A percentile compares a stretch with the other conserved stretches of the same genome.
These are phyloP conservation scores for Sporothrix globosa DNA, from an alignment of 2,329 filamentous ascomycete species.

Conservation along the genomic window DNA sequence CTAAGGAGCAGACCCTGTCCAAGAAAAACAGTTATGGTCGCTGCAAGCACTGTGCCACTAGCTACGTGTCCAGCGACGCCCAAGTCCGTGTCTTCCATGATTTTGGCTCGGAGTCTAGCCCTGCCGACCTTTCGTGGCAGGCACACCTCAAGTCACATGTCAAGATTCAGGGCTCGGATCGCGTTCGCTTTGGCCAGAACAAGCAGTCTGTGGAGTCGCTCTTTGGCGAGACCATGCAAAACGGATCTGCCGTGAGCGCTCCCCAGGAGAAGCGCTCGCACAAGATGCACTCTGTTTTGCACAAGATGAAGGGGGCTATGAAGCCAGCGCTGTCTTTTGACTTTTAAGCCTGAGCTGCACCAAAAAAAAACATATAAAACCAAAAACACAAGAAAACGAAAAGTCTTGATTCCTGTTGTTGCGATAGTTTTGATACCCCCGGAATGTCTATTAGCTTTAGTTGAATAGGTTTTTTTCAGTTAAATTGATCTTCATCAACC, in stretches of 20 bases:
- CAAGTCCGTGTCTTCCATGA: slow-evolving; percentile 13
- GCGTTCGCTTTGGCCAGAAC: slow-evolving; percentile 3
- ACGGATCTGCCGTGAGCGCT: background rate
- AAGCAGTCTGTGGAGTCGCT: slow-evolving; percentile 14
- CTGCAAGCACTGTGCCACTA: slow-evolving; percentile 19
- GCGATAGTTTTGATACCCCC: background rate
- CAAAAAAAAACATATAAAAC: slow-evolving; percentile 14
- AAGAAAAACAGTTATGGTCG: slow-evolving; percentile 10
- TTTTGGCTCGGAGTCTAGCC: slow-evolving; percentile 14
- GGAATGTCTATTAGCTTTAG: background rate
- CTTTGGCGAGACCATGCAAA: background rate
- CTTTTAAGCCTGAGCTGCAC: background rate
- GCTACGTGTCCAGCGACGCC: background rate
- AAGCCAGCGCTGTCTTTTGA: background rate
- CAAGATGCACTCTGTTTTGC: background rate
- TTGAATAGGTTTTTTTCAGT: background rate
- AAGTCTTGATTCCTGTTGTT: background rate
- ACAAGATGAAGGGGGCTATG: background rate
- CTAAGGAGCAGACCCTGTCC: slow-evolving; percentile 4
- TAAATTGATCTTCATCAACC: background rate
- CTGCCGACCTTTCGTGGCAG: slow-evolving; percentile 8
- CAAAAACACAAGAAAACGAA: background rate
- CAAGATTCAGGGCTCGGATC: slow-evolving; percentile 2
- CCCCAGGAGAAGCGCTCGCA: background rate
- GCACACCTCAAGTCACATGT: slow-evolving; percentile 9